Conservation (phyloP, 2,329 filamentous ascomycete species). For the Alternaria infectoria region DNA sequence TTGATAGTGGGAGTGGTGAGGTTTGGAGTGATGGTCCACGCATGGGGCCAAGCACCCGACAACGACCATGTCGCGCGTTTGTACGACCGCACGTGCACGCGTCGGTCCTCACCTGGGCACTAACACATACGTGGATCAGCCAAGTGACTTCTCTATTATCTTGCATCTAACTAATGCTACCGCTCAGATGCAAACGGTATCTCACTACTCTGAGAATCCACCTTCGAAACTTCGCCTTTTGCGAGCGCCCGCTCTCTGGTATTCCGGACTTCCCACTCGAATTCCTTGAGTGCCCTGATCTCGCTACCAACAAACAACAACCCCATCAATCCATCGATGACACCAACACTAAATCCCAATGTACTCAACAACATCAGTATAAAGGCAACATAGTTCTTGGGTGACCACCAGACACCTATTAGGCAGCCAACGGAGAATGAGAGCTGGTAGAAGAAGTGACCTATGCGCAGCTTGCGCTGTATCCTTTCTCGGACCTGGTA, state of each 20-base stretch:
- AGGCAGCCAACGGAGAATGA: slow-evolving; percentile 74
- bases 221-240: slow-evolving; percentile 6
- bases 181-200: not conserved
- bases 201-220: not conserved
- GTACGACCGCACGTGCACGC: slow-evolving; percentile 24
- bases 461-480: slow-evolving; percentile 74
- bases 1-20: slow-evolving; percentile 9
- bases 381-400: slow-evolving; percentile 77
- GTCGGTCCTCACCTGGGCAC: not conserved
- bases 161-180: not conserved
- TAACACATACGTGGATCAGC: not conserved
- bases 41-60: slow-evolving; percentile 5
- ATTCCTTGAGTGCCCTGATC: slow-evolving; percentile 82
- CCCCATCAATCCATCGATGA: slow-evolving; percentile 84
- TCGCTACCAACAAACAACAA: slow-evolving; percentile 87
- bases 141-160: not conserved
- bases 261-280: slow-evolving; percentile 81
- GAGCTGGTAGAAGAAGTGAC: slow-evolving; percentile 75
- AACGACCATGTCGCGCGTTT: slow-evolving; percentile 8
- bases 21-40: slow-evolving; percentile 9
- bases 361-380: slow-evolving; percentile 79
- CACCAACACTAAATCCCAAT: slow-evolving; percentile 75
- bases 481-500: slow-evolving; percentile 74
- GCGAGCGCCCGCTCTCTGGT: slow-evolving; percentile 35
- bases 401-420: slow-evolving; percentile 85